Percentiles rank a stretch among this genome's conserved stretches.
Conservation (phyloP, 1,284 basidiomycete species). For the Tilletia walkeri region DNA sequence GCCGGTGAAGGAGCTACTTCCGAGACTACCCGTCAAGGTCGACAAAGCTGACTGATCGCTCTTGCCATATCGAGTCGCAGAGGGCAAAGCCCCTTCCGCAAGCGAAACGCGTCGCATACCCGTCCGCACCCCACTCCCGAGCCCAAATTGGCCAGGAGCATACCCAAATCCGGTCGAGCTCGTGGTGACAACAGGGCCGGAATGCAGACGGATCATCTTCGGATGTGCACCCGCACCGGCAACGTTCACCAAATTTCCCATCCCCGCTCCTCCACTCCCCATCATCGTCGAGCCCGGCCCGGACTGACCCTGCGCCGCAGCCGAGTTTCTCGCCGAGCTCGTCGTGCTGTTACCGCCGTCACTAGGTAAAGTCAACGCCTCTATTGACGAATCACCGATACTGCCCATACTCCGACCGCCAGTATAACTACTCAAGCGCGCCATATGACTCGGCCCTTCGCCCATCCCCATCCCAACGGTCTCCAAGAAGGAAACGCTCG, state of each 20-base stretch:
- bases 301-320: too few species aligned
- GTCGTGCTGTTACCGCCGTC: too few species aligned
- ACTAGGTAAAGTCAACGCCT: too few species aligned
- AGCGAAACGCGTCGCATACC: conserved; percentile 2
- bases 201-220: background rate
- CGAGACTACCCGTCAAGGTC: background rate
- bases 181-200: background rate
- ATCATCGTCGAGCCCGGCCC: too few species aligned
- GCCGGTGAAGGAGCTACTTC: background rate
- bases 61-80: background rate
- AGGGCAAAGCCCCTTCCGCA: background rate
- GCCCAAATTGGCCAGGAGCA: background rate
- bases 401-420: background rate
- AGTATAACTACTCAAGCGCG: background rate
- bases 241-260: background rate
- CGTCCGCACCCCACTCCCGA: too few species aligned
- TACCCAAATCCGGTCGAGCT: background rate
- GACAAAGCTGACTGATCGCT: background rate
- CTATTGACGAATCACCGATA: background rate
- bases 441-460: background rate
- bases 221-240: background rate
- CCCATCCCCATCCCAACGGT: background rate
- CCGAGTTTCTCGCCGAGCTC: too few species aligned
- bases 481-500: background rate
- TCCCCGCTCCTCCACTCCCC: too few species aligned